Evolutionary conservation across 495 filamentous ascomycete genomes (phyloP), one percentile per base, ranked within the genome.

Genomic region (Monascus purpureus): DNA sequence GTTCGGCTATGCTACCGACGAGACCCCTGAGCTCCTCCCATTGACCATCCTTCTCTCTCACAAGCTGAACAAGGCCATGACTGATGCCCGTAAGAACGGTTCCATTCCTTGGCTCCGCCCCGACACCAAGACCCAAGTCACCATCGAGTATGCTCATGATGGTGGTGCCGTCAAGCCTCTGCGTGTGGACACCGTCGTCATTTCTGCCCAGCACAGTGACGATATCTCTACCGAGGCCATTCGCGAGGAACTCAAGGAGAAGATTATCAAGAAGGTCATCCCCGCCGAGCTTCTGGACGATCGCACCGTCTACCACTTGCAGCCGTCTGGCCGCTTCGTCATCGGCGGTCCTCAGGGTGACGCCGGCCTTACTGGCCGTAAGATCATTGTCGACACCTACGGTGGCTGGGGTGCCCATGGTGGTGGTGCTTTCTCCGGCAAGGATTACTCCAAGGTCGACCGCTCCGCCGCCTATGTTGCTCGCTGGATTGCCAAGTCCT

Each of bases 371-470:
- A 97, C 90, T 42, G 90, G 90, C 60, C 87, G 90, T 58, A 97
- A 97, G 75, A 97, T 97, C 73, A 97, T 97, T 51, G 90, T 97
- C 56, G 90, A 97, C 66, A 96, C 90, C 62, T 97, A 97, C 69
- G 90, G 90, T 68, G 90, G 90, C 49, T 97, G 90, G 90, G 90
- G 90, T 67, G 90, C 90, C 45, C 90, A 97, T 71, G 90, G 90
- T 73, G 90, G 90, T 68, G 90, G 90, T 74, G 90, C 90, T 60
- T 97, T 97, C 80, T 96, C 90, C 52, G 90, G 90, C 55, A 97
- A 97, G 77, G 90, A 97, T 60, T 97, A 94, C 81, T 93, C 85
- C 67, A 97, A 97, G 73, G 90, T 97, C 63, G 90, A 97, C 59
- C 82, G 90, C 46, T 95, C 88, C 18, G 90, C 90, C 44, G 90